Base-by-base conservation (phyloP, 2,329 filamentous ascomycete species). In the Talaromyces atroroseus region DNA sequence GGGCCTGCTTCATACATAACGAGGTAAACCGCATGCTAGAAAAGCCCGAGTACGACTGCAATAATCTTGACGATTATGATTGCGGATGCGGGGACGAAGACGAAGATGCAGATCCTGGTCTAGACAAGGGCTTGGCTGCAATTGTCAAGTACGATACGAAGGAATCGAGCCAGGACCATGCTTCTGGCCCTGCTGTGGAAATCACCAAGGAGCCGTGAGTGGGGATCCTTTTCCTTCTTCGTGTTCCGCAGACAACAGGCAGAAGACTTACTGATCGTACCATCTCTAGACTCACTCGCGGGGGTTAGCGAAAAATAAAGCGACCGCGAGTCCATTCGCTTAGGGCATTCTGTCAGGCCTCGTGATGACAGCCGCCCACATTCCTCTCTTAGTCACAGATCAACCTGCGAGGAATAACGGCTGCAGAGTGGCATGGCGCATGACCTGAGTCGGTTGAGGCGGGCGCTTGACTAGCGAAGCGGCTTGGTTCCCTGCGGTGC, bases 1-100 rank as follows among this genome's bases (percentile, higher is more conserved):
- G 84, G 84, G 84, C 80, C 8, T 87, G 84, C 66, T 82, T 83
- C 65, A 80, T 86, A 42, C 84, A 87, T 65, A 87, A 87, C 61
- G 77, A 85, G 64, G 83, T 87, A 59, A 87, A 87, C 65, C 77
- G 80, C 65, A 80, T 82, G 64, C 71, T 87, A 58, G 69, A 78
- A 32, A 87, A 87, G 67, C 76, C 79, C 5, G 68, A 81, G 21
- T 87, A 86, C 64, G 82, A 86, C 67, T 87, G 84, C 68, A 78
- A 77, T 44, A 81, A 85, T 38, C 82, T 87, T 57, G 82, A 85
- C 57, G 85, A 84, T 61, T 87, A 87, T 66, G 83, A 87, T 64
- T 87, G 84, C 63, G 84, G 83, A 32, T 86, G 84, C 66, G 80
- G 77, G 23, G 81, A 82, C 26, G 81, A 78, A 49, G 71, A 74